A percentile compares a stretch with the other conserved stretches of the same genome.
phyloP scores from a whole-genome alignment of 441 rosid species.

The Heliophila coronopifolia region DNA sequence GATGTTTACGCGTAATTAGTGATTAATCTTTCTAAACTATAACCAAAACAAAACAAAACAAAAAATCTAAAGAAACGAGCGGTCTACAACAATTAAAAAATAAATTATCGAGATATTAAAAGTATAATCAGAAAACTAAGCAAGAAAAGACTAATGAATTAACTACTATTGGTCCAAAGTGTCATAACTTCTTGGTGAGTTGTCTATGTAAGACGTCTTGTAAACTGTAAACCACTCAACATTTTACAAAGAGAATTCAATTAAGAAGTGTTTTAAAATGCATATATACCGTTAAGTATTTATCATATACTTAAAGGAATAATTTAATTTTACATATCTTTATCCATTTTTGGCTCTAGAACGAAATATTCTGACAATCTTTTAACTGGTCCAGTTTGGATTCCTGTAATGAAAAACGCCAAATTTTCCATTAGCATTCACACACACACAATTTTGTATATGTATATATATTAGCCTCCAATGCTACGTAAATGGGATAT shows the following conservation, averaged over 20 bases:
- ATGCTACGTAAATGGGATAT: conserved; percentile 55
- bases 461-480: conserved; percentile 37
- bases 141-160: conserved; percentile 14
- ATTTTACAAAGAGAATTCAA: conserved; percentile 14
- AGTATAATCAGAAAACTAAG: conserved; percentile 2
- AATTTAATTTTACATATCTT: conserved; percentile 21
- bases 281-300: conserved; percentile 7
- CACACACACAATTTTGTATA: conserved; percentile 12
- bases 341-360: conserved; percentile 18
- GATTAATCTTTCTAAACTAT: conserved; percentile 7
- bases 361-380: conserved; percentile 29
- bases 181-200: conserved; percentile 31
- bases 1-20: conserved; percentile 26
- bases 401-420: conserved; percentile 44
- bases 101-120: not conserved
- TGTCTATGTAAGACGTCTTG: conserved; percentile 14
- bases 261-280: not conserved
- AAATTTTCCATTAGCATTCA: conserved; percentile 27
- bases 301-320: conserved; percentile 23
- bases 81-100: not conserved
- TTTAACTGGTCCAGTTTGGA: conserved; percentile 44
- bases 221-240: not conserved
- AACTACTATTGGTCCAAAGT: conserved; percentile 49
- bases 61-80: not conserved
- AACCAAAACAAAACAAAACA: too few relatives aligned